Evolutionary conservation across 257 asterid genomes (phyloP).

Genomic region (Penstemon barbatus): DNA sequence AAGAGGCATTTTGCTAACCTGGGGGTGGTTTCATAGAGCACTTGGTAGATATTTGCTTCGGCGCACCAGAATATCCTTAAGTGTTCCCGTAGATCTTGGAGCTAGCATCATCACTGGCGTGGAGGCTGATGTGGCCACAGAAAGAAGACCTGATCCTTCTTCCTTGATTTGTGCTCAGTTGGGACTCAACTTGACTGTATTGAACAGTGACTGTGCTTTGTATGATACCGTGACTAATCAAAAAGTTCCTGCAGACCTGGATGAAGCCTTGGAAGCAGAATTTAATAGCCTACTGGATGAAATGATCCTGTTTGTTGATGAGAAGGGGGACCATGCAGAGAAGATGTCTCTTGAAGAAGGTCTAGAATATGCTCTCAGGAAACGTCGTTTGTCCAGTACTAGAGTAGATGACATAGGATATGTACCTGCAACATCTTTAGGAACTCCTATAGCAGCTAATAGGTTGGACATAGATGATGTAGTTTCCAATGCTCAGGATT

Average conservation of each 20-base stretch:
- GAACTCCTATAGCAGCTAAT: conserved; percentile 35
- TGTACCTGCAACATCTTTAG: conserved; percentile 34
- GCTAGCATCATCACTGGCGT: conserved; percentile 99
- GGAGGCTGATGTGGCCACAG: conserved; percentile 97
- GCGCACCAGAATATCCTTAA: conserved; percentile 45
- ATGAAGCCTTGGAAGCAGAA: conserved; percentile 90
- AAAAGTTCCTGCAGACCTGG: conserved; percentile 84
- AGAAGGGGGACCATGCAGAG: conserved; percentile 80
- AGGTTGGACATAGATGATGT: conserved; percentile 17
- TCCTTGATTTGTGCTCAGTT: conserved; percentile 91
- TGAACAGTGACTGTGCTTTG: conserved; percentile 95
- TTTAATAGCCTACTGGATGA: conserved; percentile 91
- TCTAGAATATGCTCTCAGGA: conserved; percentile 75
- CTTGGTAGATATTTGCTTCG: too few species aligned
- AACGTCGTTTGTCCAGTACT: conserved; percentile 36
- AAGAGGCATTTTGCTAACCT: not conserved
- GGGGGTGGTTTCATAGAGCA: not conserved
- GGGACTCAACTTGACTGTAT: conserved; percentile 89
- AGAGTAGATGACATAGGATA: conserved; percentile 31
- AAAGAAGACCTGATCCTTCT: conserved; percentile 98
- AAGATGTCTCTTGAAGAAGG: conserved; percentile 97
- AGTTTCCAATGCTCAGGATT: conserved; percentile 27
- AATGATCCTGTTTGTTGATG: conserved; percentile 83
- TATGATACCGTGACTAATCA: conserved; percentile 80
- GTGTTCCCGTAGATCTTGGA: conserved; percentile 99